Base-by-base conservation (phyloP, 768 basidiomycete species). In the Calocybe cyanea region DNA sequence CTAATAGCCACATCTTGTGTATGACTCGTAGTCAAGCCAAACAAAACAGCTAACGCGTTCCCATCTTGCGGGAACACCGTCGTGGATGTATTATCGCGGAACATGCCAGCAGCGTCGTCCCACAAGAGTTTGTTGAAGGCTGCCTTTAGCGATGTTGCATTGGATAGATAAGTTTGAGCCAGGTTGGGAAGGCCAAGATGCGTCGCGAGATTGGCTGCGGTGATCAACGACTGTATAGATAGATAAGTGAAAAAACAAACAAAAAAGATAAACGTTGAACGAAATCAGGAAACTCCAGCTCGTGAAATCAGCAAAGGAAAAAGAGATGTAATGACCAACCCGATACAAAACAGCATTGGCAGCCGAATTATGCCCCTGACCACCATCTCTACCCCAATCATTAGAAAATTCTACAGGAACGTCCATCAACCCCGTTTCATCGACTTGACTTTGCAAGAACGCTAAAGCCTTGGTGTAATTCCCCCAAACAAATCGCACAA, bases 321-420 rank as follows among this genome's bases (percentile, higher is more conserved):
- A 11, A 11, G n/a, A 18, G n/a, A 35, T 14, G 17, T 8, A 8
- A 45, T 9, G 38, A 21, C 57, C 32, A 39, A 70, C 73, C 50
- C 63, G 60, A 53, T 75, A 76, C 17, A 71, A 57, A 13, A 76
- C 53, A 1, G 73, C 74, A 45, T 76, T 77, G 15, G 68, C 71
- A 21, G 70, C 75, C 14, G 72, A 67, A 49, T 75, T 77, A 47
- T 69, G 64, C 9, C 75, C 74, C 17, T 72, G 66, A 3, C 71
- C 70, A 18, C 69, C 68, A 9, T 69, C 65, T 19, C 75, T 56
- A 13, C 71, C 76, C 75, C 75, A 78, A 50, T 78, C 76, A 38
- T 74, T 65, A 43, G 69, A 53, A 32, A 76, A 72, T 6, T 69
- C 64, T 2, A 18, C 45, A 7, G 68, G 67, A 20, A 70, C 67